Evolutionary conservation across 2,329 filamentous ascomycete species (phyloP).

Genomic region (Penicillium sp.): DNA sequence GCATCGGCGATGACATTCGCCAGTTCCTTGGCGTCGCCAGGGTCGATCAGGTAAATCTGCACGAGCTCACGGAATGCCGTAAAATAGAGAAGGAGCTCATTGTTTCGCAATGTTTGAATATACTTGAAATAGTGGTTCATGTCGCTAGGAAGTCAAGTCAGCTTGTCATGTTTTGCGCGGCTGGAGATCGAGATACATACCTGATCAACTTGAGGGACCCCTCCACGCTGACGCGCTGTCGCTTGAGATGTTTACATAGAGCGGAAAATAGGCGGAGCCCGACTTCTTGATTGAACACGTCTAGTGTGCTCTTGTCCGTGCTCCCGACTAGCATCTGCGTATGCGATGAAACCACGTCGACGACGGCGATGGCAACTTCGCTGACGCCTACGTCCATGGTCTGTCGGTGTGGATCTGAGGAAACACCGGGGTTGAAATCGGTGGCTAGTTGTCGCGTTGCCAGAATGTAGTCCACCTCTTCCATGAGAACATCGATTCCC

Average conservation of each 20-base stretch:
- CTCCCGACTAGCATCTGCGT: conserved; percentile 91
- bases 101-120: conserved; percentile 76
- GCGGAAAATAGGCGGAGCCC: conserved; percentile 87
- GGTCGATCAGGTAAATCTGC: conserved; percentile 92
- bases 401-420: conserved; percentile 34
- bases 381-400: conserved; percentile 63
- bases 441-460: conserved; percentile 81
- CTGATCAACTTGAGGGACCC: conserved; percentile 88
- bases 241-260: conserved; percentile 95
- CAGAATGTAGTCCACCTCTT: conserved; percentile 93
- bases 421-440: conserved; percentile 77
- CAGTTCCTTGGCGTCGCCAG: conserved; percentile 86
- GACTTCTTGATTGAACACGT: conserved; percentile 98
- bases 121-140: conserved; percentile 93
- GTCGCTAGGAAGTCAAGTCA: conserved; percentile 58
- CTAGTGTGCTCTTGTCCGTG: conserved; percentile 96
- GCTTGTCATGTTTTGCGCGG: neutral
- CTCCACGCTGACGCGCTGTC: conserved; percentile 84
- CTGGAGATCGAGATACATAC: conserved; percentile 36
- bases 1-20: conserved; percentile 91
- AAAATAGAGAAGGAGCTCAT: conserved; percentile 85
- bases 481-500: conserved; percentile 97
- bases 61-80: conserved; percentile 85
- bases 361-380: conserved; percentile 73
- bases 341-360: conserved; percentile 82